These are phyloP conservation scores for Cytospora chrysosperma DNA, from an alignment of 2,329 filamentous ascomycete species.

Conservation along the genomic window DNA sequence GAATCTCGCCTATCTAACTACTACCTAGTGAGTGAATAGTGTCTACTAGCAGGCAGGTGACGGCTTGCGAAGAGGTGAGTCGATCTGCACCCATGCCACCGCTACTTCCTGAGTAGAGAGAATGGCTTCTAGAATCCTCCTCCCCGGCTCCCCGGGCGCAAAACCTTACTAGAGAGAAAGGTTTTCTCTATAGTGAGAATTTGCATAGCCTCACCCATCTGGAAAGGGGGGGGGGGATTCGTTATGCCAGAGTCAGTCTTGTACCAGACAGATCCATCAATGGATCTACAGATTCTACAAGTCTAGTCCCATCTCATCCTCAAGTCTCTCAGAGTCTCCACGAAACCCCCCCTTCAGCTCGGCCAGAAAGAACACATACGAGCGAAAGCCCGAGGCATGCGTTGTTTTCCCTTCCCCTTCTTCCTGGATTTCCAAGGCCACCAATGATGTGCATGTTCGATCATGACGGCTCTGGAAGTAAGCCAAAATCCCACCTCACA, in stretches of 20 bases:
- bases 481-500: background rate
- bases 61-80: background rate
- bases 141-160: background rate
- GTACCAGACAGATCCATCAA: background rate
- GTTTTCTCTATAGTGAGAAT: background rate
- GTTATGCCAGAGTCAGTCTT: background rate
- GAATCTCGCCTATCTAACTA: background rate
- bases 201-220: background rate
- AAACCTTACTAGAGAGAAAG: background rate
- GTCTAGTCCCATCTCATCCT: background rate
- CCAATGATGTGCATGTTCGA: background rate
- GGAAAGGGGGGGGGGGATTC: background rate
- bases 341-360: background rate
- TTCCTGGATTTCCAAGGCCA: background rate
- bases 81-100: background rate
- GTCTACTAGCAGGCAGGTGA: no score
- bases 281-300: background rate
- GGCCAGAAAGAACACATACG: background rate
- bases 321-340: background rate
- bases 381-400: background rate
- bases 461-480: background rate
- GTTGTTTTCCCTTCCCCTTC: no score
- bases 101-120: background rate
- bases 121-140: background rate
- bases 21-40: background rate